Percentiles rank a stretch among this genome's conserved stretches.
Conservation (phyloP, 2,329 filamentous ascomycete genomes). For the Penicillium sp. region DNA sequence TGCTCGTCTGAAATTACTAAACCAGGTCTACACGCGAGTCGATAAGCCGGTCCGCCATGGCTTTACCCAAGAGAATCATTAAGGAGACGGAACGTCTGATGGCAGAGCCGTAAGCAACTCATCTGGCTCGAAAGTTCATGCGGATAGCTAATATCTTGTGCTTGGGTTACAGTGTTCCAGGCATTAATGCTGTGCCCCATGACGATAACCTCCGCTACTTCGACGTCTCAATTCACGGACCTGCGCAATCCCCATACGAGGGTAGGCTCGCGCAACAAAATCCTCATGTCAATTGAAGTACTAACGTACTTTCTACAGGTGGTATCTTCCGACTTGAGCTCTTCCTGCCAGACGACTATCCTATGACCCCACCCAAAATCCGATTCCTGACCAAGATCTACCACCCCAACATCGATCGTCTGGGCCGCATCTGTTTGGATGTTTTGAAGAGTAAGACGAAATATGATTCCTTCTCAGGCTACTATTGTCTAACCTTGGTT, state of each 20-base stretch:
- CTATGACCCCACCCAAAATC: constrained; percentile 98
- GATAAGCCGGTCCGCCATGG: constrained; percentile 46
- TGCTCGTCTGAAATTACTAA: background rate
- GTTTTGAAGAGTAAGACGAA: constrained; percentile 80
- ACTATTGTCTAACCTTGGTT: constrained; percentile 2
- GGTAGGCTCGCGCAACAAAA: constrained; percentile 50
- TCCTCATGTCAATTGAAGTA: constrained; percentile 3
- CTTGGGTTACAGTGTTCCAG: constrained; percentile 69
- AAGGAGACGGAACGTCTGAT: constrained; percentile 98
- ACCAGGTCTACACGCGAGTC: constrained; percentile 13
- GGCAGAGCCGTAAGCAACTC: constrained; percentile 77
- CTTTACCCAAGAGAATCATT: constrained; percentile 91
- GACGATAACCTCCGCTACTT: constrained; percentile 98
- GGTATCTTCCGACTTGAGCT: constrained; percentile 96
- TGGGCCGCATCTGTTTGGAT: constrained; percentile 94
- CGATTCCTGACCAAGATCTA: constrained; percentile 99
- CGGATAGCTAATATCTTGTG: background rate
- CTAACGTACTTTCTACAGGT: constrained; percentile 42
- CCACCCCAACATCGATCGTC: constrained; percentile 97
- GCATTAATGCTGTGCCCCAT: constrained; percentile 92
- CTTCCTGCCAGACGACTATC: constrained; percentile 97
- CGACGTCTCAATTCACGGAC: constrained; percentile 93
- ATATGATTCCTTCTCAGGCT: background rate
- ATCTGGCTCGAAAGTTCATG: background rate
- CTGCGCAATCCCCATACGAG: constrained; percentile 90